phyloP scores from a whole-genome alignment of 164 flowering plant species.

The Magnolia kwangsiensis region DNA sequence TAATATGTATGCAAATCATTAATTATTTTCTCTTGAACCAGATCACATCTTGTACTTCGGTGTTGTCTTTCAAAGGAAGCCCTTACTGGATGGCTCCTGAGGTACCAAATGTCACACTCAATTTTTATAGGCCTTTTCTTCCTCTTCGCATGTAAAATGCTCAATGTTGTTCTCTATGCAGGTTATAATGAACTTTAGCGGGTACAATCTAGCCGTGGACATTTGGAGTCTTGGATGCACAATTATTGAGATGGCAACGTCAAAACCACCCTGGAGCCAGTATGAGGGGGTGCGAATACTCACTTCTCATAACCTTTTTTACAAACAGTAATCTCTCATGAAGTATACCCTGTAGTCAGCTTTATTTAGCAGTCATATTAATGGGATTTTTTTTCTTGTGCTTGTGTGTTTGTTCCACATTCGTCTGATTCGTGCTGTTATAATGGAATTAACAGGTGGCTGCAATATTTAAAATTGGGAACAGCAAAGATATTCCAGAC shows the following conservation, averaged over 20 bases:
- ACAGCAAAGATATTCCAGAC: conserved; percentile 85
- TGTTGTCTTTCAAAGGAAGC: conserved; percentile 94
- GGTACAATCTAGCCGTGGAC: conserved; percentile 85
- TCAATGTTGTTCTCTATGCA: conserved; percentile 18
- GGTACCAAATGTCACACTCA: conserved; percentile 34
- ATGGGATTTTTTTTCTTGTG: neutral
- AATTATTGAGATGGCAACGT: conserved; percentile 91
- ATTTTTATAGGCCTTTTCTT: neutral
- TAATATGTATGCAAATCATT: neutral
- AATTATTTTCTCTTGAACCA: conserved; percentile 27
- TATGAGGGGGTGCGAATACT: conserved; percentile 78
- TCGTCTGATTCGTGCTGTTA: neutral
- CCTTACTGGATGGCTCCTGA: conserved; percentile 99
- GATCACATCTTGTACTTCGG: conserved; percentile 57
- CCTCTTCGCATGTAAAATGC: neutral
- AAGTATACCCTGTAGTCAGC: neutral
- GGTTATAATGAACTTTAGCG: conserved; percentile 88
- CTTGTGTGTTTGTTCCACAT: neutral
- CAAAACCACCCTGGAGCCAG: conserved; percentile 97
- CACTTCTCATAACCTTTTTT: neutral
- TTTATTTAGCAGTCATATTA: neutral
- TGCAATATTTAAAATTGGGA: conserved; percentile 95
- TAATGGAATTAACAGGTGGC: conserved; percentile 54
- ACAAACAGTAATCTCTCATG: neutral
- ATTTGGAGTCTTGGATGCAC: conserved; percentile 99